phyloP scores from a whole-genome alignment of 2,329 filamentous ascomycete genomes.

The Diaporthe capsici region DNA sequence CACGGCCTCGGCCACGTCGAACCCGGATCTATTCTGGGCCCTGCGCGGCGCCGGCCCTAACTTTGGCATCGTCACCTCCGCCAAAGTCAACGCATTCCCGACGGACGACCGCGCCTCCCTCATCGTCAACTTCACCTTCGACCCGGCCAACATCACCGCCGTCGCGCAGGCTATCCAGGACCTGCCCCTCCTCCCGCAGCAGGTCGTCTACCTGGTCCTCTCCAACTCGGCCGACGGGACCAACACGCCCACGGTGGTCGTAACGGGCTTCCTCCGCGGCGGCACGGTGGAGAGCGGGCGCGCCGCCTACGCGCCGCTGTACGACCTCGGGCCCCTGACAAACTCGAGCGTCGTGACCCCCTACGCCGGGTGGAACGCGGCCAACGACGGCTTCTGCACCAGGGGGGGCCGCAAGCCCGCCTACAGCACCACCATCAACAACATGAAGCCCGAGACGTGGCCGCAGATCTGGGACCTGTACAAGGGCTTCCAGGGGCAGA shows the following conservation, averaged over 20 bases:
- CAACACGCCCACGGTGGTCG: constrained; percentile 13
- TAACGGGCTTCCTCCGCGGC: constrained; percentile 42
- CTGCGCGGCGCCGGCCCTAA: constrained; percentile 71
- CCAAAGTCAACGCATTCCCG: constrained; percentile 61
- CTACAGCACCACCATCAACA: constrained; percentile 51
- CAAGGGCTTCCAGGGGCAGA: constrained; percentile 51
- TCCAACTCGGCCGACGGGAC: constrained; percentile 25
- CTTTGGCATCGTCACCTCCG: constrained; percentile 68
- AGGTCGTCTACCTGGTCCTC: constrained; percentile 27
- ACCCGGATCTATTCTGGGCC: constrained; percentile 67
- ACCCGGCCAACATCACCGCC: constrained; percentile 60
- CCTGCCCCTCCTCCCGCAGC: constrained; percentile 26
- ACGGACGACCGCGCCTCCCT: constrained; percentile 55
- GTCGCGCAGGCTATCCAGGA: constrained; percentile 59
- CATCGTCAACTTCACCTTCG: constrained; percentile 54
- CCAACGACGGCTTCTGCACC: constrained; percentile 53
- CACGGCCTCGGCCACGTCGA: constrained; percentile 50
- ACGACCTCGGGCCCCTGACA: constrained; percentile 49
- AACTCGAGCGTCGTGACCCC: constrained; percentile 48
- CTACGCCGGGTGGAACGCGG: constrained; percentile 57
- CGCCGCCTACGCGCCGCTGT: constrained; percentile 53
- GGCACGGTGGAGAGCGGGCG: constrained; percentile 50
- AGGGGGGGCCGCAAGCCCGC: constrained; percentile 56
- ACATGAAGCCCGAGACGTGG: constrained; percentile 54
- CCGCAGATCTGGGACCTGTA: constrained; percentile 56